Base-by-base conservation (phyloP, 2,329 filamentous ascomycete species). In the Nannizziopsis arthrosporioides region DNA sequence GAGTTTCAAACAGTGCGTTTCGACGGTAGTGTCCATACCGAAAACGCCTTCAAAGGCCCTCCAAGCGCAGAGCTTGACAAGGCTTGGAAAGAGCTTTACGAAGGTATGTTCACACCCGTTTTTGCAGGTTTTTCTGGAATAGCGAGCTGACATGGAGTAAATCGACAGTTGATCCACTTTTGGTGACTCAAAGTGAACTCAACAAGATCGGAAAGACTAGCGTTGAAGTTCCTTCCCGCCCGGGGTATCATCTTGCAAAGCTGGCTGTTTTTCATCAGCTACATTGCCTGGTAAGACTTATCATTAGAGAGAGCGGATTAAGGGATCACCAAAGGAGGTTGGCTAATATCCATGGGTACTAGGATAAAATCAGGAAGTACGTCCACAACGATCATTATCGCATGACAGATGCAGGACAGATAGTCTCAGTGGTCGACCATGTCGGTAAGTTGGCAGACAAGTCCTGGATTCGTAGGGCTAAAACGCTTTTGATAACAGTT, bases 181-280 rank as follows among this genome's bases (percentile, higher is more conserved):
- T 47, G 4, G 49, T 50, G 6, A 49, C 49, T 5, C 37, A 34
- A 6, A 15, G 41, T 14, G 44, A 54, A 5, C 42, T 56, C 14
- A 31, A 45, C 14, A 49, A 42, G 14, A 48, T 53, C n/a, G 31
- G 46, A n/a, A 53, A 52, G 22, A 48, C 47, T 5, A 54, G 51
- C 22, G 35, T 53, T n/a, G 47, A 51, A 39, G 32, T 53, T 3
- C 49, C 53, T 10, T 52, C 53, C 11, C 42, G 44, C 9, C 47
- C 36, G 17, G 51, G 47, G 10, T 37, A 49, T 18, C 42, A 51
- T 32, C 44, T 56, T 14, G 53, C 42, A 6, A 54, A 50, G 15
- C 34, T 53, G 37, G 53, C 53, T 11, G 54, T 52, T 4, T 53
- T 55, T 39, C 51, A 59, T 44, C 56, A 59, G 34, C 52, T 59